phyloP scores from a whole-genome alignment of 805 yeast species.

The Hanseniaspora occidentalis region DNA sequence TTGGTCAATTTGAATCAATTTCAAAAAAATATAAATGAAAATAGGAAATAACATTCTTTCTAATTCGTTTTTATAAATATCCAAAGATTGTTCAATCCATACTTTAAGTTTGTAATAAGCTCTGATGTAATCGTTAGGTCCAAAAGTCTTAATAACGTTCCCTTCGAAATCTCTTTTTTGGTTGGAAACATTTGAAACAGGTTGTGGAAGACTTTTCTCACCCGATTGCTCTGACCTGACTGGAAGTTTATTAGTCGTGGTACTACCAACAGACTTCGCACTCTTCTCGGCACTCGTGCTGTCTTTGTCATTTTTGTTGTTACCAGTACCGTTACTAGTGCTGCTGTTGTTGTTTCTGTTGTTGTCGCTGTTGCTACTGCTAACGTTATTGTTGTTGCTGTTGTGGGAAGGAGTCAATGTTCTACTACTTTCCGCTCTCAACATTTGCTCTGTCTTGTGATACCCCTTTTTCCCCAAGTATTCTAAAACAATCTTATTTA shows the following conservation, averaged over 20 bases:
- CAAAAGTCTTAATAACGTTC: conserved; percentile 16
- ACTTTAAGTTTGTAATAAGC: conserved; percentile 71
- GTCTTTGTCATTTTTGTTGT: conserved; percentile 19
- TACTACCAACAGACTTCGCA: conserved; percentile 4
- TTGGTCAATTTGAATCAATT: conserved; percentile 55
- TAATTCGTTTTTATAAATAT: conserved; percentile 81
- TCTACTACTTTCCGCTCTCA: conserved; percentile 72
- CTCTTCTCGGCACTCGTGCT: conserved; percentile 8
- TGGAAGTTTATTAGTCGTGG: neutral
- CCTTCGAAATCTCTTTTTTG: conserved; percentile 21
- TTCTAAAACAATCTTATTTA: conserved; percentile 85
- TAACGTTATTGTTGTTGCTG: neutral
- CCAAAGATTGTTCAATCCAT: conserved; percentile 88
- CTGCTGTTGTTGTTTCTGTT: conserved; percentile 18
- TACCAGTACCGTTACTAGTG: conserved; percentile 6
- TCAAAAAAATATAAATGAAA: conserved; percentile 81
- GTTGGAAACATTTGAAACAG: conserved; percentile 9
- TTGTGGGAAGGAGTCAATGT: conserved; percentile 35
- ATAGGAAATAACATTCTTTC: conserved; percentile 77
- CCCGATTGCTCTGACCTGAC: neutral
- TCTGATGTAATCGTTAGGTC: conserved; percentile 58
- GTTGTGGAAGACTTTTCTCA: neutral
- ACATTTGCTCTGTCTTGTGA: conserved; percentile 85
- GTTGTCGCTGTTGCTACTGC: conserved; percentile 7
- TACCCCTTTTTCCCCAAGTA: conserved; percentile 90